A percentile compares a stretch with the other conserved stretches of the same genome.
Conservation (phyloP, 1,284 basidiomycete genomes). For the Irpex rosettiformis region DNA sequence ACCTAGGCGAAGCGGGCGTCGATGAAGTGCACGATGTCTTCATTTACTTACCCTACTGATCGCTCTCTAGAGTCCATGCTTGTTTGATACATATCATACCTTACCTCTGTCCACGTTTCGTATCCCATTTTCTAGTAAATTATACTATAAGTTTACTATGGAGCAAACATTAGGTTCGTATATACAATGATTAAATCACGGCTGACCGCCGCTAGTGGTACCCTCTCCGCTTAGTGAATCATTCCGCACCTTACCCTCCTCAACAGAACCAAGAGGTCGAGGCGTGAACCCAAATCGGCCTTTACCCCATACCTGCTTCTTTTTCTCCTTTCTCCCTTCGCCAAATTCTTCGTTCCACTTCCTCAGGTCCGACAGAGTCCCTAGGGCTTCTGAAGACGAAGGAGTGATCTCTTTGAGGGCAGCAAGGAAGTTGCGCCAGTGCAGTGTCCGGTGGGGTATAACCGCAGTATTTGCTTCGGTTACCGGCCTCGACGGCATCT, state of each 20-base stretch:
- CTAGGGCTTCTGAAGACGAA: slow-evolving; percentile 77
- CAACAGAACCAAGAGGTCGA: slow-evolving; percentile 24
- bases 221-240: slow-evolving; percentile 4
- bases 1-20: slow-evolving; percentile 19
- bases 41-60: background rate
- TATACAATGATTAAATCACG: background rate
- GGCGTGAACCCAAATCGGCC: slow-evolving; percentile 66
- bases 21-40: background rate
- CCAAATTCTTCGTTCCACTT: slow-evolving; percentile 94
- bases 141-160: background rate
- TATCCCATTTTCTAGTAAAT: background rate
- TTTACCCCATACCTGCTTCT: slow-evolving; percentile 69
- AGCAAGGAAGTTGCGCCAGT: slow-evolving; percentile 69
- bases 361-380: slow-evolving; percentile 76
- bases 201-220: background rate
- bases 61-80: background rate
- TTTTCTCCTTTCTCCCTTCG: slow-evolving; percentile 65
- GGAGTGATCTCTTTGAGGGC: slow-evolving; percentile 86
- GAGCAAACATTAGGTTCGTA: background rate
- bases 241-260: slow-evolving; percentile 42
- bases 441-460: slow-evolving; percentile 41
- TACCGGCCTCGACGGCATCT: too few species aligned
- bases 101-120: background rate
- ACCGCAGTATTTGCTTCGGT: too few species aligned
- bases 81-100: background rate